Conservation (phyloP, 2,329 filamentous ascomycete species). For the Colletotrichum camelliae region DNA sequence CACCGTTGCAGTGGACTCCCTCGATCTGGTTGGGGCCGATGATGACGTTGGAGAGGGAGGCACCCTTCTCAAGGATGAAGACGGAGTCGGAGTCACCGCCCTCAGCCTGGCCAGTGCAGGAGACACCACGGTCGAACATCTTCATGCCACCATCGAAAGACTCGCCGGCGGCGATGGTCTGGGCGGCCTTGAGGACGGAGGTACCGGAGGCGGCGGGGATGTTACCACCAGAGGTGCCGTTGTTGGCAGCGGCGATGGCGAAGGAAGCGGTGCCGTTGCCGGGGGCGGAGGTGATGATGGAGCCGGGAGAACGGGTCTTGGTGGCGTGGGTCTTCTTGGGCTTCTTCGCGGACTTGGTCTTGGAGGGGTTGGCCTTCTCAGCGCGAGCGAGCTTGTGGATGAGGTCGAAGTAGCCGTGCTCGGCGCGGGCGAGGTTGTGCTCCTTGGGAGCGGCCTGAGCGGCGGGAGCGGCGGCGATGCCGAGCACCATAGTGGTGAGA, state of each 20-base stretch:
- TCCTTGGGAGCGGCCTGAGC: neutral
- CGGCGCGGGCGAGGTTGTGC: slow-evolving; percentile 3
- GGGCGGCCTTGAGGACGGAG: slow-evolving; percentile 24
- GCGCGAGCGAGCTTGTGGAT: slow-evolving; percentile 12
- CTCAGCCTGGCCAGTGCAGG: slow-evolving; percentile 48
- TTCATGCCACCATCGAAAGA: slow-evolving; percentile 33
- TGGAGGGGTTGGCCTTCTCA: slow-evolving; percentile 3
- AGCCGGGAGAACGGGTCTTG: neutral
- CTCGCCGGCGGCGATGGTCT: slow-evolving; percentile 32
- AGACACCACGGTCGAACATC: slow-evolving; percentile 42
- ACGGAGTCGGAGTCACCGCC: slow-evolving; percentile 48
- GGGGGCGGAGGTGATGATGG: slow-evolving; percentile 15
- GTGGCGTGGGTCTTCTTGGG: neutral
- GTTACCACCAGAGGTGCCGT: slow-evolving; percentile 22
- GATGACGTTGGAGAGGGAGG: slow-evolving; percentile 49
- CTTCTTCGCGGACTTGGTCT: slow-evolving; percentile 3
- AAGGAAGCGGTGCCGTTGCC: neutral
- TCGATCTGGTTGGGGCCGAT: slow-evolving; percentile 50
- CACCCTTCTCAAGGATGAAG: slow-evolving; percentile 46
- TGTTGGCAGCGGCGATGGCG: neutral
- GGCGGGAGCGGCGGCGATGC: slow-evolving; percentile 13
- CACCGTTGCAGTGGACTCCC: slow-evolving; percentile 50
- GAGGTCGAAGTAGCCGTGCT: slow-evolving; percentile 16
- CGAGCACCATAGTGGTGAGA: slow-evolving; percentile 16
- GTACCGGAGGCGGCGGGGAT: slow-evolving; percentile 31